phyloP scores from a whole-genome alignment of 148 eudicot species.

The Chenopodium suecicum region DNA sequence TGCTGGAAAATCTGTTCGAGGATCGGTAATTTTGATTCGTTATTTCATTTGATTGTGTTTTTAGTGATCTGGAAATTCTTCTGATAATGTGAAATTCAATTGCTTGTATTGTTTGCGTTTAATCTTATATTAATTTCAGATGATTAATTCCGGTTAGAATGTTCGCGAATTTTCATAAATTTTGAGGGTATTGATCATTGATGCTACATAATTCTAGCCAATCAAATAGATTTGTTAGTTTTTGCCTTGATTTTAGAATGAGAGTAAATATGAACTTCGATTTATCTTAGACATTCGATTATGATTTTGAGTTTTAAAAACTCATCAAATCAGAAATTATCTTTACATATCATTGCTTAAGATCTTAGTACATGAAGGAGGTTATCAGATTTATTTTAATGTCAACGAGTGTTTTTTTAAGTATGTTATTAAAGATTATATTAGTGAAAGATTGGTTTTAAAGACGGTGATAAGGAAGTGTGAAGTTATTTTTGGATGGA shows the following conservation, averaged over 20 bases:
- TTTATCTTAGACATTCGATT: too few species aligned
- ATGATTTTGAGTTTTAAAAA: too few species aligned
- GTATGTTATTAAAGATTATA: too few species aligned
- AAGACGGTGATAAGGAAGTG: neutral
- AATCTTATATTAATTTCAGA: neutral
- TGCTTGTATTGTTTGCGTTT: neutral
- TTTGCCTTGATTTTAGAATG: neutral
- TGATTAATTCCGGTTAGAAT: neutral
- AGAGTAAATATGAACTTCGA: neutral
- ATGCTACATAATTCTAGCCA: neutral
- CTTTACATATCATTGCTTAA: too few species aligned
- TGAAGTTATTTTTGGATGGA: neutral
- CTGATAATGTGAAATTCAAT: too few species aligned
- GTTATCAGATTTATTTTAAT: neutral
- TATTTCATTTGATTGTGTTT: neutral
- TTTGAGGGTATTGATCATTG: neutral
- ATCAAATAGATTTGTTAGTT: neutral
- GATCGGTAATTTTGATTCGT: conserved; percentile 53
- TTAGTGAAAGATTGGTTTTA: neutral
- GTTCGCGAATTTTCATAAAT: neutral
- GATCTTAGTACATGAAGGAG: neutral
- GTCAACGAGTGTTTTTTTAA: too few species aligned
- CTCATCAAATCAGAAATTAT: neutral
- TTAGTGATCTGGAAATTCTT: neutral
- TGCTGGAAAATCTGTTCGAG: conserved; percentile 77